Base-by-base conservation (phyloP, 495 filamentous ascomycete species). In the Talaromyces stipitatus region DNA sequence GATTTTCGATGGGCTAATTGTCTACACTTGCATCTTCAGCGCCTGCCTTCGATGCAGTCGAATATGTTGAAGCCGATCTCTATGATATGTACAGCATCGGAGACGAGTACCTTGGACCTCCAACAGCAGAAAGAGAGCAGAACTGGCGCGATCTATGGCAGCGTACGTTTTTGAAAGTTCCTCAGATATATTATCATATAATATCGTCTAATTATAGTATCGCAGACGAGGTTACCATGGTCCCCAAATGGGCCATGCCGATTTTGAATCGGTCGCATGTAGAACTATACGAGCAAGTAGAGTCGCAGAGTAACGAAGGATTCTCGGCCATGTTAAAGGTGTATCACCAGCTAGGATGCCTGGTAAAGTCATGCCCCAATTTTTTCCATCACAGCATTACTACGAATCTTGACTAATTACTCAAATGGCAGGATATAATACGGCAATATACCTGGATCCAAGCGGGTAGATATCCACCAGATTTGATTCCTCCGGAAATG, bases 401-500 rank as follows among this genome's bases (percentile, higher is more conserved):
- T n/a, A n/a, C n/a, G n/a, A n/a, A n/a, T n/a, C n/a, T n/a, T n/a
- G n/a, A n/a, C n/a, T n/a, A n/a, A n/a, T n/a, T n/a, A n/a, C n/a
- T n/a, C n/a, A n/a, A n/a, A n/a, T n/a, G n/a, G n/a, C n/a, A 51
- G 48, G 48, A 51, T 24, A 22, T 51, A 12, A 26, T 51, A n/a
- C 48, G 48, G n/a, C 48, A 51, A 51, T 51, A 51, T n/a, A 51
- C 18, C 48, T 51, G 48, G 48, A 11, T 51, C 10, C 22, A 28
- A 26, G 20, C 20, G 7, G 48, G 48, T 14, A 51, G 28, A 10
- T 51, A 24, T 12, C 10, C 48, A 11, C 12, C 11, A 3, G 27
- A 26, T 12, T 24, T 28, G 10, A 30, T 51, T 10, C 48, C 48
- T 16, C 18, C n/a, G 10, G 48, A 51, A 28, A 8, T 51, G 27